Conservation (phyloP, 495 filamentous ascomycete genomes). For the Neurospora pannonica region DNA sequence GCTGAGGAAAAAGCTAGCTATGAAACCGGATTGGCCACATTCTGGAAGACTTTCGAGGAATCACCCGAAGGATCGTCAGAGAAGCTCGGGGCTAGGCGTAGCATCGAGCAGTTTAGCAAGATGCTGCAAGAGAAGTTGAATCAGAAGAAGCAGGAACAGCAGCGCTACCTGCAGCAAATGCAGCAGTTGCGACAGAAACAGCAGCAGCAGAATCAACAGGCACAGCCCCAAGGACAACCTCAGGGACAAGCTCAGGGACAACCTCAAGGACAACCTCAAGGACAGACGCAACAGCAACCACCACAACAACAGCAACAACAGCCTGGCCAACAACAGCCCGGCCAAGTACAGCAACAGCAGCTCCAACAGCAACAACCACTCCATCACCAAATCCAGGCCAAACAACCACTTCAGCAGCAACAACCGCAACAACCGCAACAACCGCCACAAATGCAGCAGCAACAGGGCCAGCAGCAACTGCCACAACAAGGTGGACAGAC, state of each 20-base stretch:
- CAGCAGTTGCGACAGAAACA: background rate
- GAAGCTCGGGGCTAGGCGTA: slow-evolving; percentile 53
- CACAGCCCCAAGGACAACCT: slow-evolving; percentile 7
- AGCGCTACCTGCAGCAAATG: slow-evolving; percentile 9
- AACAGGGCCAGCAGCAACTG: slow-evolving; percentile 3
- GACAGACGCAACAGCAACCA: background rate
- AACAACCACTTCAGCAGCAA: slow-evolving; percentile 7
- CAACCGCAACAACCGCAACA: slow-evolving; percentile 8
- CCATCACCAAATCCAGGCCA: slow-evolving; percentile 3
- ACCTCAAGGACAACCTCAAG: slow-evolving; percentile 8
- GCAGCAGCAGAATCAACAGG: slow-evolving; percentile 15
- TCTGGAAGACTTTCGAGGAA: slow-evolving; percentile 54
- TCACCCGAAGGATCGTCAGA: slow-evolving; percentile 45
- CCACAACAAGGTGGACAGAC: slow-evolving; percentile 4
- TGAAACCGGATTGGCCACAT: slow-evolving; percentile 46
- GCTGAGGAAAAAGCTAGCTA: slow-evolving; percentile 60
- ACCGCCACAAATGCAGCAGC: slow-evolving; percentile 6
- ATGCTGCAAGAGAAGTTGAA: slow-evolving; percentile 50
- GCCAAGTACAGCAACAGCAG: slow-evolving; percentile 11
- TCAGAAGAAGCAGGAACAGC: slow-evolving; percentile 16
- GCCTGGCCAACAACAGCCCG: slow-evolving; percentile 7
- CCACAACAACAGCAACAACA: background rate
- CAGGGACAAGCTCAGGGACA: slow-evolving; percentile 3
- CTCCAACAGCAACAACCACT: slow-evolving; percentile 18
- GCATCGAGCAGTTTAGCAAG: slow-evolving; percentile 54